These are phyloP conservation scores for Tricholoma terreum DNA, from an alignment of 768 basidiomycete species.

Conservation along the genomic window DNA sequence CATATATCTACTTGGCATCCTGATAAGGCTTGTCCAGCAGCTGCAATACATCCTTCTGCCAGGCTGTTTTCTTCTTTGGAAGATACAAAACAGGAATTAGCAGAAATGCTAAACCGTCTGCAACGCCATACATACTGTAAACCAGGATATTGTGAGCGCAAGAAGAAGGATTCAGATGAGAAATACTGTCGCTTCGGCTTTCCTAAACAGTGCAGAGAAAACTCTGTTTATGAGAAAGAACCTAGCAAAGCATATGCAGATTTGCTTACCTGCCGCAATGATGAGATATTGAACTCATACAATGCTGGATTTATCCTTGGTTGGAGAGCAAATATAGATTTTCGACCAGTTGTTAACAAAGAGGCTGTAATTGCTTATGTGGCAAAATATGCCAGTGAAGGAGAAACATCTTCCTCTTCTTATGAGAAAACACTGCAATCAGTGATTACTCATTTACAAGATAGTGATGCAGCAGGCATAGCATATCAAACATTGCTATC, in stretches of 20 bases:
- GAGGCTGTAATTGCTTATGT: too few species aligned
- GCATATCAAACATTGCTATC: conserved; percentile 11
- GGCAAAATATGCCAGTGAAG: conserved; percentile 10
- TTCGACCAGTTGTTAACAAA: too few species aligned
- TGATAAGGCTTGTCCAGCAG: conserved; percentile 8
- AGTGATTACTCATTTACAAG: conserved; percentile 4
- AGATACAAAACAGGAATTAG: conserved; percentile 23
- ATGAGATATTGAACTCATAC: neutral
- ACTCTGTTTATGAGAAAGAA: neutral
- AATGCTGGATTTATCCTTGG: conserved; percentile 1
- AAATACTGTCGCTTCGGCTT: conserved; percentile 18
- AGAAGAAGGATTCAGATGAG: conserved; percentile 15
- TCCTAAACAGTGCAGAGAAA: conserved; percentile 5
- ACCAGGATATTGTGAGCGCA: conserved; percentile 21
- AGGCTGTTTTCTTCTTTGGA: conserved; percentile 4
- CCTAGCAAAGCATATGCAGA: neutral
- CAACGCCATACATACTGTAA: conserved; percentile 23
- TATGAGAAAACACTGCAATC: conserved; percentile 5
- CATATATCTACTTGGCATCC: conserved; percentile 19
- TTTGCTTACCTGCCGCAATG: neutral
- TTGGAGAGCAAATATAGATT: too few species aligned
- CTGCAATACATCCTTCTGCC: conserved; percentile 16
- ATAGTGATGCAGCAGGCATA: conserved; percentile 5
- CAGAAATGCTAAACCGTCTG: conserved; percentile 20
- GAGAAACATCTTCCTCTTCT: conserved; percentile 2